Base-by-base conservation (phyloP, 306 rosid genomes). In the Boehmeria nivea region DNA sequence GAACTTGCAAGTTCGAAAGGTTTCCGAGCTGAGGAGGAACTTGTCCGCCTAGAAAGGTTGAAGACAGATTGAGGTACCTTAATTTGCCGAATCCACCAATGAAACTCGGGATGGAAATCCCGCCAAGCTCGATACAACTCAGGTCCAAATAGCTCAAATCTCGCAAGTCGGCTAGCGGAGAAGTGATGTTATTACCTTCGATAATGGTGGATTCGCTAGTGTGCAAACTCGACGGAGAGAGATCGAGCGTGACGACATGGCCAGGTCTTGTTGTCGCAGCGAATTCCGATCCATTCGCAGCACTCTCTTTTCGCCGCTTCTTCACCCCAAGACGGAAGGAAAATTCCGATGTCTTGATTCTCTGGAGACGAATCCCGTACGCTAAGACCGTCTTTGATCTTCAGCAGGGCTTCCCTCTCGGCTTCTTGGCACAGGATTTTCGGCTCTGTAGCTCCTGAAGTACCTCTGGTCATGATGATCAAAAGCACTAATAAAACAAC, bases 251-350 rank as follows among this genome's bases (percentile, higher is more conserved):
- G 2, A 26, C 1, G 20, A 72, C 69, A 43, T 60, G 65, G 3
- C 61, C 65, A n/a, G 0, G 50, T 47, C 16, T 1, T 36, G 4
- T 15, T 39, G 23, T 17, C 27, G 9, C 77, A 66, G 0, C 1
- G 6, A 22, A 72, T 49, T 31, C 65, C 34, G 1, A 13, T n/a
- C 78, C 74, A 67, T 7, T 37, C 42, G 63, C 70, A 73, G 23
- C 78, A 67, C 21, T 67, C 71, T 12, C 27, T 36, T 9, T 61
- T 22, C 19, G 45, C 56, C 12, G 10, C 37, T 27, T 13, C 37
- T 0, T 51, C 28, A 1, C 20, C 56, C 56, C 56, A 51, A 6
- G 18, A 24, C 6, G 56, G 23, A 26, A 25, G 37, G 20, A 51
- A 17, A 10, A 31, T 10, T 31, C 36, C 2, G 36, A 10, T 10